phyloP scores from a whole-genome alignment of 2,329 filamentous ascomycete genomes.

The Calonectria pseudoturangicola region DNA sequence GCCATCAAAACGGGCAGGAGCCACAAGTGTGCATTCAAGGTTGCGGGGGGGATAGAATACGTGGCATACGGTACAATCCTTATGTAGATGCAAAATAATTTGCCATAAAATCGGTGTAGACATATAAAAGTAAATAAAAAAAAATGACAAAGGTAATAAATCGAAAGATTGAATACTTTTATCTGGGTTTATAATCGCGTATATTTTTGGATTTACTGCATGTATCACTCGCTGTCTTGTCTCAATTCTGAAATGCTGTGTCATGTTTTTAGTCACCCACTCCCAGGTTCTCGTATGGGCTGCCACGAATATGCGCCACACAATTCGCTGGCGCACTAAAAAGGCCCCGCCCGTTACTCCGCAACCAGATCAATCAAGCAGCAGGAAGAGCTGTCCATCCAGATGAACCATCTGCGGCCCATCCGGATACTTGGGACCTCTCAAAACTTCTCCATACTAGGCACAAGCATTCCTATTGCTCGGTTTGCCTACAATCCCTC shows the following conservation, averaged over 20 bases:
- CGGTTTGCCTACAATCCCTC: not conserved
- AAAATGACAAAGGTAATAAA: too few relatives aligned
- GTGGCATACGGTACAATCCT: too few relatives aligned
- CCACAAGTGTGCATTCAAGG: not conserved
- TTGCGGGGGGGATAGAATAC: too few relatives aligned
- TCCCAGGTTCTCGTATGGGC: not conserved
- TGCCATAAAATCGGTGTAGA: too few relatives aligned
- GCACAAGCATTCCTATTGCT: not conserved
- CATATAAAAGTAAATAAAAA: too few relatives aligned
- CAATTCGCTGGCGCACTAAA: constrained; percentile 35
- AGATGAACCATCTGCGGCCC: constrained; percentile 16
- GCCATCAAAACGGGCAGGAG: constrained; percentile 24
- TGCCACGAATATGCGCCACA: constrained; percentile 28
- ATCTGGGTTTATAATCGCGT: too few relatives aligned
- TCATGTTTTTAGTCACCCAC: too few relatives aligned
- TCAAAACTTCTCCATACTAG: not conserved
- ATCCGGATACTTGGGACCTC: constrained; percentile 24
- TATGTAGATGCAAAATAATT: too few relatives aligned
- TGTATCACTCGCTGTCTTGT: too few relatives aligned
- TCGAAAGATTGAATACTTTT: too few relatives aligned
- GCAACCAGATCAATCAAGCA: constrained; percentile 40
- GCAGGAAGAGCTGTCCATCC: constrained; percentile 11
- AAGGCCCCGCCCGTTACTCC: constrained; percentile 39
- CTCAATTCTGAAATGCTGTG: too few relatives aligned
- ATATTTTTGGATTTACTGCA: too few relatives aligned